A percentile compares a stretch with the other conserved stretches of the same genome.
Conservation (phyloP, 2,329 filamentous ascomycete genomes). For the Xylaria sp. region DNA sequence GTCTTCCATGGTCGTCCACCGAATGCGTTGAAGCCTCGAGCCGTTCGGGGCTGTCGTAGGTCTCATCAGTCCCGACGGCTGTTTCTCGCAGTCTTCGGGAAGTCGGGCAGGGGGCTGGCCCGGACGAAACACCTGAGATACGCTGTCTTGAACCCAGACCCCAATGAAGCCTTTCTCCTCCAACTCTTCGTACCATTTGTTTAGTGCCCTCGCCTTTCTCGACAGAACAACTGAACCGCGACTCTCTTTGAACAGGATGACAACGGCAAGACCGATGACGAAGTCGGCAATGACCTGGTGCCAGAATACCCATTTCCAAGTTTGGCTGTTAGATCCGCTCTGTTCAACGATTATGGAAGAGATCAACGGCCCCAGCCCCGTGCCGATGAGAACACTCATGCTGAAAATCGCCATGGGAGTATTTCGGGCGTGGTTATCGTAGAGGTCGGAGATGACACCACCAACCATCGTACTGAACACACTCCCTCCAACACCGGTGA, state of each 20-base stretch:
- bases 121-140: conserved; percentile 25
- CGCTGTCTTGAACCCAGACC: conserved; percentile 52
- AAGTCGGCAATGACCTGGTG: conserved; percentile 79
- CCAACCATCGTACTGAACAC: conserved; percentile 90
- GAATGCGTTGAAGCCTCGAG: conserved; percentile 63
- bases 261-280: conserved; percentile 71
- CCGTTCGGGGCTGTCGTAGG: background rate
- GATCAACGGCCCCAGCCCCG: conserved; percentile 80
- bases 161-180: conserved; percentile 72
- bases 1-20: conserved; percentile 84
- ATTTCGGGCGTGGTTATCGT: conserved; percentile 80
- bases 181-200: conserved; percentile 80
- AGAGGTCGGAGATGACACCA: conserved; percentile 90
- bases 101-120: conserved; percentile 3
- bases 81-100: conserved; percentile 36
- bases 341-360: conserved; percentile 75
- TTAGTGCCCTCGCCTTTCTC: conserved; percentile 77
- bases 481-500: conserved; percentile 80
- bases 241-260: conserved; percentile 82
- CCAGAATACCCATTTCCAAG: conserved; percentile 91
- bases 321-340: conserved; percentile 54
- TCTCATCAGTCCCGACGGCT: background rate
- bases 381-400: conserved; percentile 81
- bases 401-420: conserved; percentile 91
- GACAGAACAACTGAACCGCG: conserved; percentile 82